Evolutionary conservation across 2,329 filamentous ascomycete genomes (phyloP), one percentile per base, ranked within the genome.

Genomic region (Diaporthe destruens): DNA sequence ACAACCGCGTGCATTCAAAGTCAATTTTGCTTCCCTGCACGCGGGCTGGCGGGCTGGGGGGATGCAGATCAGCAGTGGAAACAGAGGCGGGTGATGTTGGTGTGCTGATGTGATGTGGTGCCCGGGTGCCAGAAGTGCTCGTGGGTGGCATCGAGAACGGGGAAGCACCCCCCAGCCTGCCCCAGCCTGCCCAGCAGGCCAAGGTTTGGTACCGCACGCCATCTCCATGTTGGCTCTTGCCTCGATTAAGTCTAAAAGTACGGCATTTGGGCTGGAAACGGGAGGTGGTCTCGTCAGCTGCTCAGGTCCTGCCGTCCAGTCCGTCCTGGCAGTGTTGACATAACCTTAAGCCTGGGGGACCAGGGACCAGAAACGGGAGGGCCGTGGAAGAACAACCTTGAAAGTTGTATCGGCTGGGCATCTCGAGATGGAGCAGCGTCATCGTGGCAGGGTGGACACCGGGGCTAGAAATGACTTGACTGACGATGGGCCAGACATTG

Each of bases 1-100:
- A 65, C 44, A 69, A 53, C 67, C 55, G 55, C 67, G 67, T 70
- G 67, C 67, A 56, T 61, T 36, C 49, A 39, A 12, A 61, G 16
- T 44, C 42, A 44, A 25, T 25, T 70, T 61, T 53, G 42, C 42
- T 65, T 16, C 39, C 36, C 36, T 39, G 36, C 36, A 39, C 36
- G 12, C 32, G 42, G 29, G 29, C 29, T 29, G 29, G 29, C 29
- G 29, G 29, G 29, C 29, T 29, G 29, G 29, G 29, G 44, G 29
- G 25, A 12, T 36, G 67, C 55, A 51, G 67, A 69, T 69, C 67
- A 51, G 7, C 42, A 47, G 53, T 51, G 66, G 53, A 61, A 61
- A 32, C 66, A 69, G 53, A 69, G 29, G 57, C 42, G 57, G 34
- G 44, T 36, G 32, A 23, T 51, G 42, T 32, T 65, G 44, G 25